Evolutionary conservation across 2,329 filamentous ascomycete genomes (phyloP).

Genomic region (Pseudogymnoascus sp.): DNA sequence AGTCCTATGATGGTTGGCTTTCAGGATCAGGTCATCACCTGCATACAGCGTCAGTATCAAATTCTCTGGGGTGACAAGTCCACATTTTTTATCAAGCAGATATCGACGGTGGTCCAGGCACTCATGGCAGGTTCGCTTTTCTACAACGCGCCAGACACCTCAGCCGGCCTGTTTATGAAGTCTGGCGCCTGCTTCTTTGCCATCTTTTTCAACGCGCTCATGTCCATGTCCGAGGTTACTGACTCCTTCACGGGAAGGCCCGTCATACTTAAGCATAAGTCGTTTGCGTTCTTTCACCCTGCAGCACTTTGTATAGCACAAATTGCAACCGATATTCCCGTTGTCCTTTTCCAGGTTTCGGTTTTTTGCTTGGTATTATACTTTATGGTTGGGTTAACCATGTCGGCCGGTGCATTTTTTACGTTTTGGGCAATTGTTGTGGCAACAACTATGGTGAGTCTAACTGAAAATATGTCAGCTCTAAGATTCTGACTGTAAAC

Average conservation of each 20-base stretch:
- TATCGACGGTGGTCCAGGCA: constrained; percentile 48
- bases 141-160: constrained; percentile 52
- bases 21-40: constrained; percentile 47
- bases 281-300: constrained; percentile 50
- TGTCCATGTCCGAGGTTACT: constrained; percentile 60
- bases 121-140: constrained; percentile 60
- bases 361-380: constrained; percentile 51
- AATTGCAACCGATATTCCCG: constrained; percentile 45
- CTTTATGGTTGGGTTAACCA: constrained; percentile 53
- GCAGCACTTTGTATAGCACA: constrained; percentile 51
- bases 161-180: constrained; percentile 55
- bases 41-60: constrained; percentile 53
- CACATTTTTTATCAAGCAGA: constrained; percentile 55
- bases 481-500: background rate
- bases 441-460: constrained; percentile 30
- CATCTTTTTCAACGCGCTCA: constrained; percentile 52
- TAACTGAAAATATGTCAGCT: background rate
- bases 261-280: constrained; percentile 50
- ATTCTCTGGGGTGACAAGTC: constrained; percentile 58
- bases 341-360: constrained; percentile 50
- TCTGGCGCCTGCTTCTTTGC: constrained; percentile 57
- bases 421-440: constrained; percentile 51
- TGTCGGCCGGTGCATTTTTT: constrained; percentile 48
- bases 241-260: constrained; percentile 53
- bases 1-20: constrained; percentile 43